A percentile compares a stretch with the other conserved stretches of the same genome.
Conservation (phyloP, 352 stramenopile genomes). For the Aphanomyces stellatus region DNA sequence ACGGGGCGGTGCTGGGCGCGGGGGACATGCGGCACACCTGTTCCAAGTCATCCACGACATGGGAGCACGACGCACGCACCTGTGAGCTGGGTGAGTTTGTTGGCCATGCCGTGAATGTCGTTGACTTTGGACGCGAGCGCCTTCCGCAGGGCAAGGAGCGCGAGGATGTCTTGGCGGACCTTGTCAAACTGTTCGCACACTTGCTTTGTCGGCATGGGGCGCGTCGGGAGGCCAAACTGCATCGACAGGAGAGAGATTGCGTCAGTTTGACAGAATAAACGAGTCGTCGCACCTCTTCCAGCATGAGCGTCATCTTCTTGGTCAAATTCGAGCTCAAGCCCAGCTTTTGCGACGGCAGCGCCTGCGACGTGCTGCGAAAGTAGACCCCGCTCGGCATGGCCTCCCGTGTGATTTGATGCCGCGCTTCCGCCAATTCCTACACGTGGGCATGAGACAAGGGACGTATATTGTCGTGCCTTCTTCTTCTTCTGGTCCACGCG, state of each 20-base stretch:
- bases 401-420: conserved; percentile 46
- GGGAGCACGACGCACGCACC: no score
- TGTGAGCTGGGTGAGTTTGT: conserved; percentile 48
- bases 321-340: conserved; percentile 46
- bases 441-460: not conserved
- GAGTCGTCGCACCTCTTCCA: conserved; percentile 41
- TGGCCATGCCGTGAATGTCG: conserved; percentile 36
- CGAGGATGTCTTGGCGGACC: conserved; percentile 46
- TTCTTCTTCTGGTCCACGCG: conserved; percentile 61
- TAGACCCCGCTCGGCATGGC: conserved; percentile 38
- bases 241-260: no score
- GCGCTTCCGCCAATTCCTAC: conserved; percentile 44
- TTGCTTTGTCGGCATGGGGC: conserved; percentile 61
- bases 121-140: conserved; percentile 48
- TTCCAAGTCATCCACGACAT: no score
- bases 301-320: conserved; percentile 57
- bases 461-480: conserved; percentile 24
- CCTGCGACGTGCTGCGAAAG: conserved; percentile 44
- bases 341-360: conserved; percentile 32
- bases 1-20: not conserved
- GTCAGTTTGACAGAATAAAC: not conserved
- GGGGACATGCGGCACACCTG: not conserved
- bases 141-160: conserved; percentile 48
- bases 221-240: conserved; percentile 32
- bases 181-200: conserved; percentile 54